phyloP scores from a whole-genome alignment of 257 asterid species.

The Fraxinus anomala region DNA sequence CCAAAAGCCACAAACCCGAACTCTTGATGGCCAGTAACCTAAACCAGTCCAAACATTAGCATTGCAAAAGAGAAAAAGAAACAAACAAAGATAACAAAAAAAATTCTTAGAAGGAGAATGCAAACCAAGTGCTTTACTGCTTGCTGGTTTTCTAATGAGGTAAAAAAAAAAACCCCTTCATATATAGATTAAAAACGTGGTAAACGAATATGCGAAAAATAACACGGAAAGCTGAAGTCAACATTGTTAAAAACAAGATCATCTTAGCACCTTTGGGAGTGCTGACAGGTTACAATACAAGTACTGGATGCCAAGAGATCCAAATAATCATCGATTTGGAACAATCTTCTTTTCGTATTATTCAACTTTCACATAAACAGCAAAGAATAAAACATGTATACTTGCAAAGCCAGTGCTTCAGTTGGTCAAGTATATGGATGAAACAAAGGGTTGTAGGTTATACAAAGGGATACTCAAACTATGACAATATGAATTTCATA shows the following conservation, averaged over 20 bases:
- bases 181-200: neutral
- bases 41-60: constrained; percentile 21
- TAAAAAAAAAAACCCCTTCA: neutral
- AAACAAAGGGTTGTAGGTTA: neutral
- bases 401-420: neutral
- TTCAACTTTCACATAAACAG: neutral
- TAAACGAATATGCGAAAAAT: neutral
- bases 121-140: neutral
- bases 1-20: constrained; percentile 94
- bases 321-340: neutral
- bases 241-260: neutral
- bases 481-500: neutral
- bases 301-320: neutral
- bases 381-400: neutral
- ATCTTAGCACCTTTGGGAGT: neutral
- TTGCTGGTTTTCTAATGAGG: neutral
- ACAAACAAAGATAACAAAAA: neutral
- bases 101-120: neutral
- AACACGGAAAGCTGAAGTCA: neutral
- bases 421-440: neutral
- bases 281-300: neutral
- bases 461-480: neutral
- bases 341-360: neutral
- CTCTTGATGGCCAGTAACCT: constrained; percentile 95
- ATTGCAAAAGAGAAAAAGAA: constrained; percentile 11